Conservation (phyloP, 2,329 filamentous ascomycete genomes). For the Monosporascus sp. region DNA sequence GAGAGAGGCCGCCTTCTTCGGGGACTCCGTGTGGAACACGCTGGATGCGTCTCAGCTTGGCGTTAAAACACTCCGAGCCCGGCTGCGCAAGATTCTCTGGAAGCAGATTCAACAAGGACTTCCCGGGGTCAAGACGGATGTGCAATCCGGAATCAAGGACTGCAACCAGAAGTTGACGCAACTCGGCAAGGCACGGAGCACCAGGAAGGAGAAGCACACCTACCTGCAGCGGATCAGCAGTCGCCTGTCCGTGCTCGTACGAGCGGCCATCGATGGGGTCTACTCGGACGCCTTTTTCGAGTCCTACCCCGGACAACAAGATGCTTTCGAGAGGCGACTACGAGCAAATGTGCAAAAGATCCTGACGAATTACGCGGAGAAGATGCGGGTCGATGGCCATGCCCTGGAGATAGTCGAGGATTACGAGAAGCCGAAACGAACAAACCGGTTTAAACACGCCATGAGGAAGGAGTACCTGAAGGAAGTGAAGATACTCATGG, state of each 20-base stretch:
- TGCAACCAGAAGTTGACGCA: constrained; percentile 28
- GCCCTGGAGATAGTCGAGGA: constrained; percentile 20
- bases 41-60: constrained; percentile 25
- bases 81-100: constrained; percentile 35
- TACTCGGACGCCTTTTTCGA: constrained; percentile 41
- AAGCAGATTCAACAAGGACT: constrained; percentile 27
- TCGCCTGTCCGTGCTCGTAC: constrained; percentile 30
- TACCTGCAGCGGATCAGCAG: constrained; percentile 35
- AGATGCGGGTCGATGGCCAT: constrained; percentile 18
- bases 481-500: constrained; percentile 13
- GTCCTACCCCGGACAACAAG: constrained; percentile 14
- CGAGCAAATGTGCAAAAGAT: constrained; percentile 19
- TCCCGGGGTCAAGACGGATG: constrained; percentile 26
- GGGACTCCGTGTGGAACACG: constrained; percentile 15
- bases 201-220: constrained; percentile 34
- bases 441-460: constrained; percentile 2
- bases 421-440: constrained; percentile 6
- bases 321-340: constrained; percentile 18
- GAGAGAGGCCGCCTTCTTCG: constrained; percentile 29
- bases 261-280: constrained; percentile 35
- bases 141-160: constrained; percentile 24
- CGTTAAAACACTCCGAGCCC: constrained; percentile 31
- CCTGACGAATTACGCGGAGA: constrained; percentile 13
- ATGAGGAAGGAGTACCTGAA: constrained; percentile 10
- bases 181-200: constrained; percentile 37